Conservation (phyloP, 495 filamentous ascomycete genomes). For the Daldinia decipiens region DNA sequence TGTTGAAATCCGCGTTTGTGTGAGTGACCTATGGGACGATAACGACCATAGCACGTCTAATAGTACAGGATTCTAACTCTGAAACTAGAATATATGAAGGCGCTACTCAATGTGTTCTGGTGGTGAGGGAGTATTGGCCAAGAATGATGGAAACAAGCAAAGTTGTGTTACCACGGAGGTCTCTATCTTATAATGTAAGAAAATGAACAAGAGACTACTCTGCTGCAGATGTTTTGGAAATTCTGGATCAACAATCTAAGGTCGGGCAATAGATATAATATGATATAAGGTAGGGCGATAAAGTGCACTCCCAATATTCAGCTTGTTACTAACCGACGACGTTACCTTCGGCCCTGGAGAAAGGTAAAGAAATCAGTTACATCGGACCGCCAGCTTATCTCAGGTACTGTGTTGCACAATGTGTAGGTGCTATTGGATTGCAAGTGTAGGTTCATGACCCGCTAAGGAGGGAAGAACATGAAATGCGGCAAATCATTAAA, state of each 20-base stretch:
- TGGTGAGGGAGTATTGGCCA: slow-evolving; percentile 18
- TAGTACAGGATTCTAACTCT: background rate
- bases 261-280: slow-evolving; percentile 25
- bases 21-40: slow-evolving; percentile 9
- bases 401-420: slow-evolving; percentile 33
- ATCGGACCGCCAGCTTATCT: slow-evolving; percentile 22
- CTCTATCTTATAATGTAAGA: slow-evolving; percentile 12
- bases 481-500: background rate
- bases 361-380: slow-evolving; percentile 13
- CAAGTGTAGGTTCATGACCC: slow-evolving; percentile 20
- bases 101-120: background rate
- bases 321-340: slow-evolving; percentile 6
- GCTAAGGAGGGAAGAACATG: slow-evolving; percentile 5
- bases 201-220: slow-evolving; percentile 11
- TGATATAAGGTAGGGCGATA: background rate
- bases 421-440: slow-evolving; percentile 14
- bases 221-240: slow-evolving; percentile 4
- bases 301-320: slow-evolving; percentile 12
- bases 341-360: slow-evolving; percentile 31
- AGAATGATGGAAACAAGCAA: slow-evolving; percentile 1
- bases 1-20: slow-evolving; percentile 35
- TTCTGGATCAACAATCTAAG: background rate
- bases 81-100: slow-evolving; percentile 14
- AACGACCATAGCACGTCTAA: slow-evolving; percentile 24
- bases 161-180: slow-evolving; percentile 17